phyloP scores from a whole-genome alignment of 2,329 filamentous ascomycete species.

The Rugonectria rugulosa region DNA sequence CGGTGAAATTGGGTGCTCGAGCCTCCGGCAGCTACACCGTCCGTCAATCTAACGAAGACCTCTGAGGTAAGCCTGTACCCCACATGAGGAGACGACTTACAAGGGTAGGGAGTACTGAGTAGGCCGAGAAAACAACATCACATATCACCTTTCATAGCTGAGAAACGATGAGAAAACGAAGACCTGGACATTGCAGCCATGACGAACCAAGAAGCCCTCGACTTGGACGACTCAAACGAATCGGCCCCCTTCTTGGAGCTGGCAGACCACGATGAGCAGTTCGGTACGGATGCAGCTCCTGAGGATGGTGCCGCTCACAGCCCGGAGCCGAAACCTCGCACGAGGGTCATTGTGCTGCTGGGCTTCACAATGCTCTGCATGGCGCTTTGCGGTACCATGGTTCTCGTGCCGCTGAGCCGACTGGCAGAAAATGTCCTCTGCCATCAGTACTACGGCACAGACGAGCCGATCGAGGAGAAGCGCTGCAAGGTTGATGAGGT shows the following conservation, averaged over 20 bases:
- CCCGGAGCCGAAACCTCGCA: not conserved
- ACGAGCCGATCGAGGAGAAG: constrained; percentile 1
- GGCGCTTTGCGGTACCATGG: not conserved
- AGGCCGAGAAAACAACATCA: not conserved
- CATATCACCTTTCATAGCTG: not conserved
- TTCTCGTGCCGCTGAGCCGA: not conserved
- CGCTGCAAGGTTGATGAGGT: not conserved
- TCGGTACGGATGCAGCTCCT: not conserved
- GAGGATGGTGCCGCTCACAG: not conserved
- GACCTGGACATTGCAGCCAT: not conserved
- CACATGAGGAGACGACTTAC: no score
- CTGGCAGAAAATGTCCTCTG: not conserved
- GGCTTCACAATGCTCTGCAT: constrained; percentile 3
- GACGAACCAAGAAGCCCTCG: not conserved
- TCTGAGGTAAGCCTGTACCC: no score
- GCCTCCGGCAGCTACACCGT: no score
- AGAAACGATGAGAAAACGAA: not conserved
- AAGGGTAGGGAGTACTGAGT: no score
- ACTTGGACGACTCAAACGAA: not conserved
- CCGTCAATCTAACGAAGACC: no score
- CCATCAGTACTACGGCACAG: not conserved
- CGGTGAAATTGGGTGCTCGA: no score
- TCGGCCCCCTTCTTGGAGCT: not conserved
- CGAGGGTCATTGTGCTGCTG: not conserved
- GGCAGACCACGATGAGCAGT: not conserved